Evolutionary conservation across 2,329 filamentous ascomycete genomes (phyloP).

Genomic region (Sporothrix mexicana): DNA sequence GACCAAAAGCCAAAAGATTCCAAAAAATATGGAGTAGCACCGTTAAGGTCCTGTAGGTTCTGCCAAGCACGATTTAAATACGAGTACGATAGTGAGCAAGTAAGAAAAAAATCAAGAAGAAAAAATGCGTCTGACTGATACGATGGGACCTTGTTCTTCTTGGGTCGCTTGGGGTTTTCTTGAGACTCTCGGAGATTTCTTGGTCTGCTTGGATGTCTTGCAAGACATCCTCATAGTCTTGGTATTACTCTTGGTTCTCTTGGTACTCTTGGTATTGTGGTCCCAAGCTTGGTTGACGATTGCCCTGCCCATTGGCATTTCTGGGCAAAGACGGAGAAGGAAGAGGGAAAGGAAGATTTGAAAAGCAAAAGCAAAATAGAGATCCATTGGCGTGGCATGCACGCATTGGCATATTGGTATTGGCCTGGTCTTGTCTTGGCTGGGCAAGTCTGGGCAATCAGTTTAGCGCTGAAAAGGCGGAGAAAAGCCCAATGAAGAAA

Average conservation of each 20-base stretch:
- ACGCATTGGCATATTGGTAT: not conserved
- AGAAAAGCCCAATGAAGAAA: not conserved
- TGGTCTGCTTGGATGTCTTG: not conserved
- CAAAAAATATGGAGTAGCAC: not conserved
- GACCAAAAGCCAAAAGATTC: not conserved
- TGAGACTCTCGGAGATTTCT: slow-evolving; percentile 10
- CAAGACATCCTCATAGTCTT: no score
- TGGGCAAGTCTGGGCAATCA: not conserved
- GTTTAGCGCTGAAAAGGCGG: not conserved
- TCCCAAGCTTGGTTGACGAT: not conserved
- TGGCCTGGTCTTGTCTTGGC: not conserved
- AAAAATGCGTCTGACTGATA: not conserved
- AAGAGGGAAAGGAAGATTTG: no score
- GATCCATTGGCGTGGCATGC: slow-evolving; percentile 1
- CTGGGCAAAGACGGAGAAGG: slow-evolving; percentile 19
- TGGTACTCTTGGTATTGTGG: not conserved
- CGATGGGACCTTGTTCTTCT: not conserved
- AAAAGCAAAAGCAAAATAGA: not conserved
- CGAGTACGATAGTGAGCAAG: slow-evolving; percentile 11
- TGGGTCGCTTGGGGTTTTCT: not conserved
- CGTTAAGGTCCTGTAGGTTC: not conserved
- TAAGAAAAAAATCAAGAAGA: not conserved
- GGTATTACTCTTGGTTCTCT: not conserved
- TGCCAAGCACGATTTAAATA: not conserved
- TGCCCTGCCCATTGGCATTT: not conserved